Percentiles rank a stretch among this genome's conserved stretches.
Evolutionary conservation across 2,329 filamentous ascomycete species (phyloP).

Genomic region (Basipetospora chlamydospora): DNA sequence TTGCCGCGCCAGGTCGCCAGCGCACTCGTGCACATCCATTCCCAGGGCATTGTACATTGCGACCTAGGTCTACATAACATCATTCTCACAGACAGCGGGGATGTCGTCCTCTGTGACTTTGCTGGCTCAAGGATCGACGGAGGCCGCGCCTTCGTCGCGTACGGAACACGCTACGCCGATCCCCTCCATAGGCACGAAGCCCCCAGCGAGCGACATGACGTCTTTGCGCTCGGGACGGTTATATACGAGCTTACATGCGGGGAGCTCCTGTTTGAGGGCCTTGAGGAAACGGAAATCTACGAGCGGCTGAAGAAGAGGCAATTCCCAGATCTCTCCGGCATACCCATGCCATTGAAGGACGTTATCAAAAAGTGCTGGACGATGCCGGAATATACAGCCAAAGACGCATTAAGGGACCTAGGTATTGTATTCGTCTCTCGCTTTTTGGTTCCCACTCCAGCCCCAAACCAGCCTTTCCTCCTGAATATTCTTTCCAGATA

Average conservation of each 20-base stretch:
- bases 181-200: background rate
- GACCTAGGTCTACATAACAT: background rate
- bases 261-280: background rate
- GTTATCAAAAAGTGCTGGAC: constrained; percentile 2
- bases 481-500: background rate
- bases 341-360: background rate
- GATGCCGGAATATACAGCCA: background rate
- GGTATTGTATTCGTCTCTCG: background rate
- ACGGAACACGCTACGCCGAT: background rate
- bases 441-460: background rate
- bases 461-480: too few species aligned
- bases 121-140: background rate
- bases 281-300: background rate
- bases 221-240: constrained; percentile 1
- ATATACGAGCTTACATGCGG: background rate
- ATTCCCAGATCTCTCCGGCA: background rate
- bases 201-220: background rate
- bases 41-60: background rate
- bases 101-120: background rate
- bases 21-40: background rate
- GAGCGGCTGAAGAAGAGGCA: background rate
- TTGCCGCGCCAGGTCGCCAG: background rate
- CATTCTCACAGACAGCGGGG: background rate
- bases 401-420: background rate
- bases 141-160: background rate